Base-by-base conservation (phyloP, 345 rosid species). In the Sisymbrium irio region DNA sequence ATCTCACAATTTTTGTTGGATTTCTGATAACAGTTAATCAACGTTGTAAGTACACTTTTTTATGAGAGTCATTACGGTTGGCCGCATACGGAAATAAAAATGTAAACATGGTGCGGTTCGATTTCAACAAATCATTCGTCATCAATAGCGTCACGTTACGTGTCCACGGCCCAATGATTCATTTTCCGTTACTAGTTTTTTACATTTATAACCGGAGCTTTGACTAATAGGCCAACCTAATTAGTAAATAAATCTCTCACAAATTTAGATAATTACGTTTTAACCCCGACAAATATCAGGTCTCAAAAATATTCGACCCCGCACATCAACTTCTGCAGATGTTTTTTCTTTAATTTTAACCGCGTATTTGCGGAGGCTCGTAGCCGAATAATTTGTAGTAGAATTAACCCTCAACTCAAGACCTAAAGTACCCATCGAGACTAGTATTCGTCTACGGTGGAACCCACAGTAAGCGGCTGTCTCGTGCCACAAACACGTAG, bases 401-500 rank as follows among this genome's bases (percentile, higher is more conserved):
- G 4, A 27, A 15, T 51, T 28, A 66, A 59, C 49, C 60, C 42
- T 37, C 46, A 39, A 56, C 28, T 7, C 50, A 41, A 6, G 36
- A 12, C 1, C 22, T 55, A 51, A 55, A 49, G n/a, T 67, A 55
- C 54, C 69, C 39, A 32, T 36, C 50, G 9, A 56, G 14, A 42
- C 47, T 33, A 33, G 27, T 40, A 17, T 58, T 44, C 49, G 5
- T 42, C 77, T 22, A 25, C 12, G 20, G 33, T 3, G 75, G 90
- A 83, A 37, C 87, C 85, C 87, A 77, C 82, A 69, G 60, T 63
- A 78, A 80, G 83, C 83, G 83, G 87, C 56, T 84, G 85, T 78
- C 82, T 65, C 79, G 80, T 88, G 89, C 87, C 87, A 84, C 88
- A 81, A 41, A 15, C 20, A 55, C 28, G 41, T 66, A 74, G 70